Evolutionary conservation across 371 early-diverging fungal genomes (phyloP).

Genomic region (Rhizopus delemar): DNA sequence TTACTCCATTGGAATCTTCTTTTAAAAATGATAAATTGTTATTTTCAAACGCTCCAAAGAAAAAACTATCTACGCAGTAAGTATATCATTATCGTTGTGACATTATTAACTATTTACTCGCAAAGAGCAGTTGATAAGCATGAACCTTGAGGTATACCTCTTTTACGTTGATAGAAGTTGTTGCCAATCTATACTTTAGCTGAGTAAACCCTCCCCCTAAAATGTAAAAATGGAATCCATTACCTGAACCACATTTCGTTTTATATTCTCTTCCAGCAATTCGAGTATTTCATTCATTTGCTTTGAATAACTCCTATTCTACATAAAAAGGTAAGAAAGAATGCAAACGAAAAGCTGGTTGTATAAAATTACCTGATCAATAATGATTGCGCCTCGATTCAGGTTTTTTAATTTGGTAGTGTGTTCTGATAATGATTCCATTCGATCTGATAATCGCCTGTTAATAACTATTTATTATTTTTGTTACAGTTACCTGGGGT

Average conservation of each 20-base stretch:
- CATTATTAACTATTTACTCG: conserved; percentile 49
- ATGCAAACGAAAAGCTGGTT: not conserved
- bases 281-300: not conserved
- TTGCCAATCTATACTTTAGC: conserved; percentile 39
- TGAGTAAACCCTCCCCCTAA: no score
- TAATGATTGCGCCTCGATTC: not conserved
- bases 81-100: not conserved
- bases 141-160: conserved; percentile 92
- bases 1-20: conserved; percentile 29
- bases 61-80: conserved; percentile 50
- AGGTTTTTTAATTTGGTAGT: conserved; percentile 32
- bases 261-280: conserved; percentile 31
- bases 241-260: conserved; percentile 67
- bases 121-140: conserved; percentile 81
- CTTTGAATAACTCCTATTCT: not conserved
- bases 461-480: not conserved
- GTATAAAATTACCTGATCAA: not conserved
- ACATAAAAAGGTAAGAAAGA: not conserved
- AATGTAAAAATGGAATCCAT: not conserved
- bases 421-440: not conserved
- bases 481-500: not conserved
- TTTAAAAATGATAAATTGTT: conserved; percentile 20
- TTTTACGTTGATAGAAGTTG: conserved; percentile 61
- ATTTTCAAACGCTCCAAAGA: conserved; percentile 73
- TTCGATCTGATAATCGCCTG: not conserved